These are phyloP conservation scores for Saccharomyces mikatae DNA, from an alignment of 805 yeast species.

Conservation along the genomic window DNA sequence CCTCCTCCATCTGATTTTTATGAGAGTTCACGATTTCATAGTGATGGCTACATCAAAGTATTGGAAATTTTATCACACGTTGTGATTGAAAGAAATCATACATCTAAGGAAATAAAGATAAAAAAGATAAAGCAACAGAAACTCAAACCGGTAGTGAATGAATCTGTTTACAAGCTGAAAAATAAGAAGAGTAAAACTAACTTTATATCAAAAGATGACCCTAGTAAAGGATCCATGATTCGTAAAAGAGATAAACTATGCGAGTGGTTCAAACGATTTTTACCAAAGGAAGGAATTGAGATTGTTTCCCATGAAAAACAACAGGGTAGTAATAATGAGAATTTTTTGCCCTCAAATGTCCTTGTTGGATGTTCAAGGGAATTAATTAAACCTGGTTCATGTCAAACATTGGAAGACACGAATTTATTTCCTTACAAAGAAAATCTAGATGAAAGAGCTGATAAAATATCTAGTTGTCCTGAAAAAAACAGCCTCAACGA, in stretches of 20 bases:
- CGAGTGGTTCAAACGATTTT: neutral
- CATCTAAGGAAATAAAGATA: neutral
- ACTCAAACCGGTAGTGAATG: neutral
- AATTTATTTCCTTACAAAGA: neutral
- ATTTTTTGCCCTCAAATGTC: neutral
- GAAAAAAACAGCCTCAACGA: neutral
- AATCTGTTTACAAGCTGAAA: neutral
- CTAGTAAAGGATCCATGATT: neutral
- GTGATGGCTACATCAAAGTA: neutral
- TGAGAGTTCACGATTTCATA: neutral
- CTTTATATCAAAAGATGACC: neutral
- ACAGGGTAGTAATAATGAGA: neutral
- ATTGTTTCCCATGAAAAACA: neutral
- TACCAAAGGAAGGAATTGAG: neutral
- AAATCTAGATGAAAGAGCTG: neutral
- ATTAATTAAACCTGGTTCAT: neutral
- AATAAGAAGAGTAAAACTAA: neutral
- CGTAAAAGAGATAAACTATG: neutral
- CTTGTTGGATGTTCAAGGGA: neutral
- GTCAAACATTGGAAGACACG: neutral
- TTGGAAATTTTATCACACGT: neutral
- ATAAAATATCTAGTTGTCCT: neutral
- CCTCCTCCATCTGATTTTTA: neutral
- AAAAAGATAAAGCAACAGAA: neutral
- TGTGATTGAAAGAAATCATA: neutral